Evolutionary conservation across 129 eudicot species (phyloP).

Genomic region (Escallonia rubra): DNA sequence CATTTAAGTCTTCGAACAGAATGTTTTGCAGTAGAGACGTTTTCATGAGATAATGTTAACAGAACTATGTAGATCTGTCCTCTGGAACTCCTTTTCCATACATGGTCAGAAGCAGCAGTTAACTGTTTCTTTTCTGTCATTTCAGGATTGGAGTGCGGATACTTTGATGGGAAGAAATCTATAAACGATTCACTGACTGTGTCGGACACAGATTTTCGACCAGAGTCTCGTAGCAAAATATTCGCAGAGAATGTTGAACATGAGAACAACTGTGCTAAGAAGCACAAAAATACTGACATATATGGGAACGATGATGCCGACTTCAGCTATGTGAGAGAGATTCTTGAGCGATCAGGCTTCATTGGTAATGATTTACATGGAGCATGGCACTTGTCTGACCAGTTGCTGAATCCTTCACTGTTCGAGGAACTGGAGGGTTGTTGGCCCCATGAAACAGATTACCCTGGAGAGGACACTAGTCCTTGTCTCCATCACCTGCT

Average conservation of each 20-base stretch:
- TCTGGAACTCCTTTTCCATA: too few relatives aligned
- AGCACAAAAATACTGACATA: conserved; percentile 2
- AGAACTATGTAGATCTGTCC: too few relatives aligned
- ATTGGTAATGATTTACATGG: conserved; percentile 23
- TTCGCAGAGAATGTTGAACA: conserved; percentile 16
- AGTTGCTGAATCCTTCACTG: conserved; percentile 46
- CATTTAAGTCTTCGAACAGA: too few relatives aligned
- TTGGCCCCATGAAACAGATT: conserved; percentile 46
- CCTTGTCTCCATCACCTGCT: conserved; percentile 44
- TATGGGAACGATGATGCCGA: conserved; percentile 32
- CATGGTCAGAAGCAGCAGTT: neutral
- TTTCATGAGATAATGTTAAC: too few relatives aligned
- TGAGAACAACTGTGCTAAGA: conserved; percentile 7
- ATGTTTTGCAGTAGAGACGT: too few relatives aligned
- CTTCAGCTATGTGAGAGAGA: conserved; percentile 48
- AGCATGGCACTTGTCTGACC: conserved; percentile 39
- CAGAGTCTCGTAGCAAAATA: neutral
- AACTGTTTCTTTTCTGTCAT: neutral
- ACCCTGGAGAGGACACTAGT: conserved; percentile 24
- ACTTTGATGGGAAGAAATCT: conserved; percentile 4
- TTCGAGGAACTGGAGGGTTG: conserved; percentile 60
- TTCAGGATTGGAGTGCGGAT: conserved; percentile 21
- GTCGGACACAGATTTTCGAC: neutral
- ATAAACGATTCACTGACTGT: neutral
- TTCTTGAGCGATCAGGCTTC: conserved; percentile 62